A percentile compares a stretch with the other conserved stretches of the same genome.
Conservation (phyloP, 495 filamentous ascomycete genomes). For the Gamarada debralockiae region DNA sequence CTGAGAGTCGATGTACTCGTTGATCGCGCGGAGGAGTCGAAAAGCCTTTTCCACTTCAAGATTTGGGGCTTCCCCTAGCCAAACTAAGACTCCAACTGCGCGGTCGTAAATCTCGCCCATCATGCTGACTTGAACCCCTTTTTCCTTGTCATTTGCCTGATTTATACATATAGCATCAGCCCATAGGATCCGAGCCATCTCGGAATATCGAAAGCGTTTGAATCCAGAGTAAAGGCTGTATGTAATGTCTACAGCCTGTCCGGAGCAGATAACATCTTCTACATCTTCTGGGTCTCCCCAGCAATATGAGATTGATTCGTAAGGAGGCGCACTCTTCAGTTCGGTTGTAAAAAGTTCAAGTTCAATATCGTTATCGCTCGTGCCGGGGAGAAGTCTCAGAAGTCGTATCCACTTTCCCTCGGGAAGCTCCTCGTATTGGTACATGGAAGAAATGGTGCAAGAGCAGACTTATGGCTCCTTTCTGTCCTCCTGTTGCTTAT, state of each 20-base stretch:
- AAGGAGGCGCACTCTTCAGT: constrained; percentile 1
- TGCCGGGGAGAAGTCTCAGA: constrained; percentile 10
- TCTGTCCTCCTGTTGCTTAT: no score
- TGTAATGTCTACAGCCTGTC: constrained; percentile 3
- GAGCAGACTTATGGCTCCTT: no score
- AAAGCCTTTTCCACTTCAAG: not conserved
- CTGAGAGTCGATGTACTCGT: constrained; percentile 1
- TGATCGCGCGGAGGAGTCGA: not conserved
- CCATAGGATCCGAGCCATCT: constrained; percentile 5
- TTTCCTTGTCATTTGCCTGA: constrained; percentile 29
- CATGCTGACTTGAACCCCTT: constrained; percentile 27
- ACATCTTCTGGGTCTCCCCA: constrained; percentile 20
- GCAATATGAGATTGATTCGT: constrained; percentile 27
- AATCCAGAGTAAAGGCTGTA: not conserved
- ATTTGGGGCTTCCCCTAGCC: constrained; percentile 25
- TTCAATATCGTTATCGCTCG: not conserved
- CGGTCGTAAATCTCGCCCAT: constrained; percentile 32
- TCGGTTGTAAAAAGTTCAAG: constrained; percentile 18
- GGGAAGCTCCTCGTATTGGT: constrained; percentile 8
- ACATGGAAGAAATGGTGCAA: no score
- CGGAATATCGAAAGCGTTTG: not conserved
- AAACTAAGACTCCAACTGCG: constrained; percentile 27
- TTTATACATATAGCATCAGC: no score
- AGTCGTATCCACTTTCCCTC: constrained; percentile 15
- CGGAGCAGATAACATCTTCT: constrained; percentile 3